phyloP scores from a whole-genome alignment of 1,284 basidiomycete genomes.

The Ustanciosporium gigantosporum region DNA sequence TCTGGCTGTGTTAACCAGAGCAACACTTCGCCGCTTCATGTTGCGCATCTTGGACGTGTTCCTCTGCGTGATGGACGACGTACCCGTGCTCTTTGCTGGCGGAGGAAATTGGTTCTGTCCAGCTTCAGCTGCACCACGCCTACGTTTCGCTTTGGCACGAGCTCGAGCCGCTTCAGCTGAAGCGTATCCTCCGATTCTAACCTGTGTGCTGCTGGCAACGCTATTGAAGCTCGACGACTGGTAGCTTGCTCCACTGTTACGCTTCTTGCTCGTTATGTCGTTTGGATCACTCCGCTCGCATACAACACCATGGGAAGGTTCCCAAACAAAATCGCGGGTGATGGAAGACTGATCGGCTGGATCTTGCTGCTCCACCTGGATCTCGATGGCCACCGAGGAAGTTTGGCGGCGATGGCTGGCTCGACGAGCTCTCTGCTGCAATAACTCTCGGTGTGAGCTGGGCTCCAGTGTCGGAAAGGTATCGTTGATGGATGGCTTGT shows the following conservation, averaged over 20 bases:
- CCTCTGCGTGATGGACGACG: background rate
- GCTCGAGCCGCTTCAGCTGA: conserved; percentile 18
- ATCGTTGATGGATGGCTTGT: conserved; percentile 19
- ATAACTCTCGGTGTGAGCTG: conserved; percentile 27
- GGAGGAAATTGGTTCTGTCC: background rate
- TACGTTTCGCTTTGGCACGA: conserved; percentile 6
- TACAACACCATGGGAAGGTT: too few species aligned
- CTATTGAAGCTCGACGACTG: conserved; percentile 13
- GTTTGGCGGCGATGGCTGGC: conserved; percentile 12
- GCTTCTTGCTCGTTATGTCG: conserved; percentile 1
- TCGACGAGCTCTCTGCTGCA: conserved; percentile 18
- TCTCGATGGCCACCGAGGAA: conserved; percentile 22
- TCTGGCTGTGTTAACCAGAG: conserved; percentile 17
- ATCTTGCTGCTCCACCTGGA: conserved; percentile 10
- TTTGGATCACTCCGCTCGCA: conserved; percentile 10
- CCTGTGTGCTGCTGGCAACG: conserved; percentile 19
- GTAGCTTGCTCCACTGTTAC: conserved; percentile 11
- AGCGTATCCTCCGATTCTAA: conserved; percentile 33
- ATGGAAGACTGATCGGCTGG: too few species aligned
- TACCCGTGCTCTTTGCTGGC: background rate
- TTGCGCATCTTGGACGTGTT: conserved; percentile 5
- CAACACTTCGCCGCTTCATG: conserved; percentile 16
- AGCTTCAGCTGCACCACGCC: background rate
- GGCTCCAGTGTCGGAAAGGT: conserved; percentile 34
- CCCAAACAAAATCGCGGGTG: too few species aligned